Base-by-base conservation (phyloP, 2,329 filamentous ascomycete species). In the Neonectria sp. region DNA sequence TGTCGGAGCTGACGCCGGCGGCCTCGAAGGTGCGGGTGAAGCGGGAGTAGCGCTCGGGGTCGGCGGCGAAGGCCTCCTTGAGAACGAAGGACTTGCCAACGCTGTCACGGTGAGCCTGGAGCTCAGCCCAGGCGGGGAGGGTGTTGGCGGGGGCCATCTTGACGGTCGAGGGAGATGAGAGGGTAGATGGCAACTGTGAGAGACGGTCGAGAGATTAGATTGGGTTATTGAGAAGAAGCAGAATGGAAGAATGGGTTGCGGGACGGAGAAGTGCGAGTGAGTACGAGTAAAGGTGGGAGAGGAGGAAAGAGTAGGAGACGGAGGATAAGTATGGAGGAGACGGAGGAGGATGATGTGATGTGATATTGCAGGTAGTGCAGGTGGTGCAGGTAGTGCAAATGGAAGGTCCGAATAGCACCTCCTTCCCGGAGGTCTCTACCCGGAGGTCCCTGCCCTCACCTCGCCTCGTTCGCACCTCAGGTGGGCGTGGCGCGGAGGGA, bases 81-180 rank as follows among this genome's bases (percentile, higher is more conserved):
- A 98, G 89, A 71, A 97, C 92, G 79, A 98, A 96, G 79, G 92
- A 91, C 85, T 95, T 95, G 79, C 94, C 95, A 55, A 96, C 89
- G 71, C 88, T 88, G 83, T 93, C 91, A 84, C 97, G 95, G 84
- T 98, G 95, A 78, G 93, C 88, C 85, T 97, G 93, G 79, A 99
- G 94, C 80, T 93, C 90, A 81, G 92, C 89, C 95, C 96, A 99
- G 79, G 94, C 91, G 76, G 91, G 87, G 75, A 97, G 92, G 71
- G 94, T 92, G 80, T 91, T 95, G 75, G 95, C 92, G 86, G 97
- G 95, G 75, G 93, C 89, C 90, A 97, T 91, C 69, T 72, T 73
- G 62, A 40, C 9, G 25, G 49, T 15, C 15, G 66, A 52, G 46
- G 40, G 55, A 56, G 33, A 64, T 48, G 25, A 29, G 57, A 49